Percentiles rank a stretch among this genome's conserved stretches.
Evolutionary conservation across 1,139 yeast species (phyloP).

Genomic region (Yamadazyma mexicana): DNA sequence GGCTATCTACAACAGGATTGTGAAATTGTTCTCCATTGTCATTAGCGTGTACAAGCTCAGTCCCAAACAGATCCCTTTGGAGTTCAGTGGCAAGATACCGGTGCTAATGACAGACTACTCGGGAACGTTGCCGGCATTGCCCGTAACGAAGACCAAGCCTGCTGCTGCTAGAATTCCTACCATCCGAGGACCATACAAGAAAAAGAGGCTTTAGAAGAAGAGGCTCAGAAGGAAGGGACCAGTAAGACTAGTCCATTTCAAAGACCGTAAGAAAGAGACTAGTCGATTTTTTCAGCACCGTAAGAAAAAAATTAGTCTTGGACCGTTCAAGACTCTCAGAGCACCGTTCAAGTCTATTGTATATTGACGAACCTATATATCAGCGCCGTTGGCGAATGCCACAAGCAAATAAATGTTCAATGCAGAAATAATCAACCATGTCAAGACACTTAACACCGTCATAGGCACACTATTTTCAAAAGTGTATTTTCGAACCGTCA

Average conservation of each 20-base stretch:
- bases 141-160: slow-evolving; percentile 22
- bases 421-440: slow-evolving; percentile 72
- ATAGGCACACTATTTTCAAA: slow-evolving; percentile 69
- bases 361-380: too few relatives aligned
- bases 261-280: too few relatives aligned
- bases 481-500: slow-evolving; percentile 20
- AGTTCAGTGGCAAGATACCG: slow-evolving; percentile 54
- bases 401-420: slow-evolving; percentile 72
- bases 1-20: slow-evolving; percentile 43
- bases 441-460: slow-evolving; percentile 52
- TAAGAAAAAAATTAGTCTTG: too few relatives aligned
- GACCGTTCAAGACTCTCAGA: too few relatives aligned
- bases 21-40: slow-evolving; percentile 30
- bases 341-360: too few relatives aligned
- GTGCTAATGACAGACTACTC: slow-evolving; percentile 70
- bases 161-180: slow-evolving; percentile 38
- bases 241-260: too few relatives aligned
- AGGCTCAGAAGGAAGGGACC: too few relatives aligned
- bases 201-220: slow-evolving; percentile 21
- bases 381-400: slow-evolving; percentile 71
- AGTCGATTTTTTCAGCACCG: too few relatives aligned
- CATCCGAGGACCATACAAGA: slow-evolving; percentile 42
- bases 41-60: slow-evolving; percentile 28
- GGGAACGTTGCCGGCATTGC: slow-evolving; percentile 76
- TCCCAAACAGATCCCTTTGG: slow-evolving; percentile 31